A percentile compares a stretch with the other conserved stretches of the same genome.
These are phyloP conservation scores for Ustilago esculenta DNA, from an alignment of 1,284 basidiomycete genomes.

Conservation along the genomic window DNA sequence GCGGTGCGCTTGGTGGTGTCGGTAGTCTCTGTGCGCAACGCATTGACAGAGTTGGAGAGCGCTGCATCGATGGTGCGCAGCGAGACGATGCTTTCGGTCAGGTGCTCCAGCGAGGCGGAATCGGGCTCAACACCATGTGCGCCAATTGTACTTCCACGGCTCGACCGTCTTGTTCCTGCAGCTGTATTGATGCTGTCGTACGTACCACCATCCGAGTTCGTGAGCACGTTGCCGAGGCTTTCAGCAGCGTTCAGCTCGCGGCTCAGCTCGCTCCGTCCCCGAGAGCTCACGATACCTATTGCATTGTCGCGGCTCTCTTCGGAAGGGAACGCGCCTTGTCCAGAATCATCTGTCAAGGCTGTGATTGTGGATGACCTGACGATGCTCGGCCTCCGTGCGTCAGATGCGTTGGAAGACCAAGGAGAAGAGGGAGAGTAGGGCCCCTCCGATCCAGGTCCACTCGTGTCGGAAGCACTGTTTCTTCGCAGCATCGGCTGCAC, in stretches of 20 bases:
- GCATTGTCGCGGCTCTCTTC: slow-evolving; percentile 39
- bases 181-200: slow-evolving; percentile 38
- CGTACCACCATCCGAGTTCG: slow-evolving; percentile 9
- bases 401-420: neutral
- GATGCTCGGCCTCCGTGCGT: slow-evolving; percentile 22
- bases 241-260: slow-evolving; percentile 37
- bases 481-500: slow-evolving; percentile 18
- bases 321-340: slow-evolving; percentile 19
- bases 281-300: slow-evolving; percentile 36
- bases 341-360: slow-evolving; percentile 18
- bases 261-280: slow-evolving; percentile 26
- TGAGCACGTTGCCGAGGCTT: slow-evolving; percentile 34
- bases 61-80: slow-evolving; percentile 52
- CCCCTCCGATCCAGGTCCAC: slow-evolving; percentile 15
- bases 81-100: slow-evolving; percentile 51
- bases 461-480: slow-evolving; percentile 25
- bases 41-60: slow-evolving; percentile 38
- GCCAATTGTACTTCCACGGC: slow-evolving; percentile 29
- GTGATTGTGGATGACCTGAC: slow-evolving; percentile 22
- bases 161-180: slow-evolving; percentile 28
- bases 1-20: slow-evolving; percentile 22
- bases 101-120: slow-evolving; percentile 19
- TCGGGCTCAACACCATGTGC: slow-evolving; percentile 5
- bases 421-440: slow-evolving; percentile 10
- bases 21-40: slow-evolving; percentile 21